Evolutionary conservation across 306 rosid genomes (phyloP).

Genomic region (Gynostemma pentaphyllum): DNA sequence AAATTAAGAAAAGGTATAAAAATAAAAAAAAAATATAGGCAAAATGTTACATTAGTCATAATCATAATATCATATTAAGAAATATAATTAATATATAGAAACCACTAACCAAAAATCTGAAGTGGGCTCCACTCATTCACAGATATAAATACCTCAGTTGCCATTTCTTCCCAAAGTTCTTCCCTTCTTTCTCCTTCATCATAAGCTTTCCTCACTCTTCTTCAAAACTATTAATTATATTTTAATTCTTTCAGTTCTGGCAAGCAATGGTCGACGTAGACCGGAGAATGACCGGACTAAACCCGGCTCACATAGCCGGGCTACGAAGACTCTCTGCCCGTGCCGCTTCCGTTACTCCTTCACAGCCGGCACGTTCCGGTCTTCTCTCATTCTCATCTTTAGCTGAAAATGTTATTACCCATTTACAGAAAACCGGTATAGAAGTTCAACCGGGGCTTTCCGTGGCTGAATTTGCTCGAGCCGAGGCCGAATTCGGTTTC

Average conservation of each 20-base stretch:
- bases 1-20: too few species aligned
- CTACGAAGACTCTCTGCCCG: slow-evolving; percentile 87
- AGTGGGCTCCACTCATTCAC: neutral
- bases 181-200: neutral
- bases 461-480: slow-evolving; percentile 76
- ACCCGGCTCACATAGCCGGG: slow-evolving; percentile 92
- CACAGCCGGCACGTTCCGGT: slow-evolving; percentile 51
- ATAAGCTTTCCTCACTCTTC: neutral
- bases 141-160: neutral
- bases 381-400: slow-evolving; percentile 70
- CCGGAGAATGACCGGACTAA: slow-evolving; percentile 89
- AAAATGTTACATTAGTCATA: neutral
- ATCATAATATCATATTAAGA: neutral
- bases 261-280: slow-evolving; percentile 89
- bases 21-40: too few species aligned
- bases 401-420: slow-evolving; percentile 48
- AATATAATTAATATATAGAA: neutral
- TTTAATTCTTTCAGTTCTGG: neutral
- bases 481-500: slow-evolving; percentile 89
- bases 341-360: slow-evolving; percentile 58
- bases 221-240: neutral
- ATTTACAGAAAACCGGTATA: slow-evolving; percentile 56
- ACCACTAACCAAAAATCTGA: neutral
- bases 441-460: slow-evolving; percentile 65
- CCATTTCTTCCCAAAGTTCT: neutral